These are phyloP conservation scores for Fusarium oligoseptatum DNA, from an alignment of 2,329 filamentous ascomycete genomes.

Conservation along the genomic window DNA sequence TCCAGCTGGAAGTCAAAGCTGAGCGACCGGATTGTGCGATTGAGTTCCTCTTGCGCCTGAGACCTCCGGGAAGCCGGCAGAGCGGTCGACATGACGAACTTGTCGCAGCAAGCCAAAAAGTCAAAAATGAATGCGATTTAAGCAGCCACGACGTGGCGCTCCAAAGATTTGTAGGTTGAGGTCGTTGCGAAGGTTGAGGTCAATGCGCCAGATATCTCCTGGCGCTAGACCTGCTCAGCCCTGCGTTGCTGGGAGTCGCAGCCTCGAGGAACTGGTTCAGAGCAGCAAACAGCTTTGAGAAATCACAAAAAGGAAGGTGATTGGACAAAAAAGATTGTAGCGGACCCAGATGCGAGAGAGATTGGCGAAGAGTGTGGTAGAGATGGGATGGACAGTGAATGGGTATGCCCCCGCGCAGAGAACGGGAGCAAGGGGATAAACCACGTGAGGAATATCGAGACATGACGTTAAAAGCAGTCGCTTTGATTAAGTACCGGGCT, in stretches of 20 bases:
- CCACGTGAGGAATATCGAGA: neutral
- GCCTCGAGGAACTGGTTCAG: slow-evolving; percentile 14
- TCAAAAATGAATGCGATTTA: neutral
- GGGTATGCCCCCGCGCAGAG: neutral
- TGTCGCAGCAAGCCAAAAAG: slow-evolving; percentile 14
- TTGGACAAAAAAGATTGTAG: slow-evolving; percentile 17
- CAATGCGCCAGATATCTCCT: slow-evolving; percentile 4
- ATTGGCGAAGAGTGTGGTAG: slow-evolving; percentile 14
- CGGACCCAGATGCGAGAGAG: neutral
- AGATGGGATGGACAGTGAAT: slow-evolving; percentile 33
- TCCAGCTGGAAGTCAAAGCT: slow-evolving; percentile 45
- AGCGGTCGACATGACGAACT: slow-evolving; percentile 33
- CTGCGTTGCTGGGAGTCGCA: neutral
- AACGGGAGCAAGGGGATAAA: neutral
- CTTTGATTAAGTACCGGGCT: neutral
- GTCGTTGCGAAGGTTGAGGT: slow-evolving; percentile 1
- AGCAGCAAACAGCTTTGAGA: slow-evolving; percentile 8
- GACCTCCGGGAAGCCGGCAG: slow-evolving; percentile 1
- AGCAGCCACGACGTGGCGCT: slow-evolving; percentile 1
- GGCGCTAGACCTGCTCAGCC: neutral
- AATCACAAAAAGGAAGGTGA: slow-evolving; percentile 25
- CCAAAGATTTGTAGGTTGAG: slow-evolving; percentile 8
- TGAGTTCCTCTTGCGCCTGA: slow-evolving; percentile 38
- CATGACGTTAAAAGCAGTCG: neutral
- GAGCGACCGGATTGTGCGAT: slow-evolving; percentile 43